A percentile compares a stretch with the other conserved stretches of the same genome.
These are phyloP conservation scores for Rhododendron griersonianum DNA, from an alignment of 148 eudicot species.

Conservation along the genomic window DNA sequence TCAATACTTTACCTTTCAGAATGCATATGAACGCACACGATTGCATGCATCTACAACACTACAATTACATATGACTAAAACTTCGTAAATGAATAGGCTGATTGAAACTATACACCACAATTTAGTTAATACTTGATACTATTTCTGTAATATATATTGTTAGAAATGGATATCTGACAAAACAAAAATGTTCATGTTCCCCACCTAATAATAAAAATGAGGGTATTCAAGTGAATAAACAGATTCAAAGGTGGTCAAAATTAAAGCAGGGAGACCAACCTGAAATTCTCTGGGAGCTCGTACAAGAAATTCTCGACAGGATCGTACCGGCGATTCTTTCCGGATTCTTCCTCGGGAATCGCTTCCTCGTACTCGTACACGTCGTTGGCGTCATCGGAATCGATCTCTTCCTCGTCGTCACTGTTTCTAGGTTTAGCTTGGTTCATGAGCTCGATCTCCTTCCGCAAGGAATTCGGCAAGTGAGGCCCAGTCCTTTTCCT, in stretches of 20 bases:
- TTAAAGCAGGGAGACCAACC: conserved; percentile 24
- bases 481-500: conserved; percentile 47
- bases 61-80: too few relatives aligned
- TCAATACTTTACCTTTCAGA: too few relatives aligned
- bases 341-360: conserved; percentile 63
- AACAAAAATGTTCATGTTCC: too few relatives aligned
- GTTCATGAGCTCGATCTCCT: conserved; percentile 40
- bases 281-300: conserved; percentile 66
- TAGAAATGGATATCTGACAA: too few relatives aligned
- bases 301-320: conserved; percentile 63
- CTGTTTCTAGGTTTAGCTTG: not conserved
- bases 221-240: too few relatives aligned
- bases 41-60: too few relatives aligned
- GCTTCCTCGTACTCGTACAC: conserved; percentile 73
- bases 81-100: too few relatives aligned
- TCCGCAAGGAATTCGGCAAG: conserved; percentile 52
- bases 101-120: too few relatives aligned
- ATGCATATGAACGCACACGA: too few relatives aligned
- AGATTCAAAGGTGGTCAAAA: not conserved
- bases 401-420: conserved; percentile 27
- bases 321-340: conserved; percentile 59
- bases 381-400: conserved; percentile 43
- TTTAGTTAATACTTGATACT: too few relatives aligned
- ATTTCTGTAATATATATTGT: too few relatives aligned
- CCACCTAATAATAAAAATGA: too few relatives aligned